A percentile compares a stretch with the other conserved stretches of the same genome.
Evolutionary conservation across 768 basidiomycete genomes (phyloP).

Genomic region (Mycena sanguinolenta): DNA sequence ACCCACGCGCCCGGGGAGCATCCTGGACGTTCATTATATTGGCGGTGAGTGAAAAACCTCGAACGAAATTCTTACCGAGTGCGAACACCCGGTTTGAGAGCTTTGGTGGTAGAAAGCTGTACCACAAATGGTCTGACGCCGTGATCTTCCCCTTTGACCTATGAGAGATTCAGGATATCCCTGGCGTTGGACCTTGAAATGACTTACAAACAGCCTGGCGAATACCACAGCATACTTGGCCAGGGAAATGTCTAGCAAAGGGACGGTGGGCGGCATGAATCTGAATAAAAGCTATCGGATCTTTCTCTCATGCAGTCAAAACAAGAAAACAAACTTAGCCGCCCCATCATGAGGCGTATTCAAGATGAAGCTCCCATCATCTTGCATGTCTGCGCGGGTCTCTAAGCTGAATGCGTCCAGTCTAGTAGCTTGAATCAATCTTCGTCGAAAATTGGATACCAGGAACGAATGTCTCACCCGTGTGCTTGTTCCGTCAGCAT

Average conservation of each 20-base stretch:
- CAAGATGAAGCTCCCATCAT: slow-evolving; percentile 45
- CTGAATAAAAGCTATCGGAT: no score
- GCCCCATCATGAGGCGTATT: slow-evolving; percentile 27
- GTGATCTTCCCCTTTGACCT: neutral
- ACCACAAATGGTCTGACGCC: slow-evolving; percentile 7
- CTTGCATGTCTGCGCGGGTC: slow-evolving; percentile 48
- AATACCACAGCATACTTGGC: slow-evolving; percentile 1
- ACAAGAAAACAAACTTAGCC: slow-evolving; percentile 20
- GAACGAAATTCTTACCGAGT: neutral
- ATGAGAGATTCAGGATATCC: neutral
- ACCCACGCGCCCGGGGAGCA: neutral
- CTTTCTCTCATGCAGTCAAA: no score
- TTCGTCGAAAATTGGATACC: slow-evolving; percentile 18
- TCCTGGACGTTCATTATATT: neutral
- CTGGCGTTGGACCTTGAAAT: no score
- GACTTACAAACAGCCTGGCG: slow-evolving; percentile 14
- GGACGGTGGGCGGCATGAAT: slow-evolving; percentile 16
- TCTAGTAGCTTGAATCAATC: slow-evolving; percentile 3
- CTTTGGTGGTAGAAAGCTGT: slow-evolving; percentile 2
- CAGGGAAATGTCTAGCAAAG: slow-evolving; percentile 7
- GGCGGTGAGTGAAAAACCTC: neutral
- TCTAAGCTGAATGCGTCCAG: slow-evolving; percentile 43
- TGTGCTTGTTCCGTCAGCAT: neutral
- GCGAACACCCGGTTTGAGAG: neutral
- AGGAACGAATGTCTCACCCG: neutral